These are phyloP conservation scores for Candida sp. DNA, from an alignment of 1,139 yeast genomes.

Conservation along the genomic window DNA sequence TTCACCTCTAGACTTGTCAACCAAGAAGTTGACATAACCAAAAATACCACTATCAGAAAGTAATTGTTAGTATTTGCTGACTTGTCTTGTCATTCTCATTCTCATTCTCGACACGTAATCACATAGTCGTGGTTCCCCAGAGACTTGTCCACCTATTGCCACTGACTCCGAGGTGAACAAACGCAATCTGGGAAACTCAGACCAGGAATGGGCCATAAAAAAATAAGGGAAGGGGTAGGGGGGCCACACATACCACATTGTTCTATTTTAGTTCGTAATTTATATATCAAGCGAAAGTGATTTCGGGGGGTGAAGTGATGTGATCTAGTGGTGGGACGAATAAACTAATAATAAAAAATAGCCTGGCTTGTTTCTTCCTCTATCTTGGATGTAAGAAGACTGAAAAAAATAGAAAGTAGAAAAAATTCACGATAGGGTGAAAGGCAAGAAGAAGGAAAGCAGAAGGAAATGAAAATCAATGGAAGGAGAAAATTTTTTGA, in stretches of 20 bases:
- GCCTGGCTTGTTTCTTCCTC: not conserved
- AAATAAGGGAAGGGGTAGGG: too few relatives aligned
- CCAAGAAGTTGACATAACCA: slow-evolving; percentile 96
- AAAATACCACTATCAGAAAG: slow-evolving; percentile 81
- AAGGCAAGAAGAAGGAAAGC: not conserved
- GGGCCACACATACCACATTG: not conserved
- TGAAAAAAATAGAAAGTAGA: not conserved
- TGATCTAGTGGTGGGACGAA: not conserved
- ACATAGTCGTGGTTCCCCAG: not conserved
- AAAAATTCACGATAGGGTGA: not conserved
- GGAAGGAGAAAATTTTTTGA: slow-evolving; percentile 3
- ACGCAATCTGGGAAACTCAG: too few relatives aligned
- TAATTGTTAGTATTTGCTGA: slow-evolving; percentile 2
- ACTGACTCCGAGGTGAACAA: too few relatives aligned
- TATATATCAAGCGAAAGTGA: not conserved
- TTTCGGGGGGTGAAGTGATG: not conserved
- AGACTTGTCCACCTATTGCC: not conserved
- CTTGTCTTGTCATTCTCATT: not conserved
- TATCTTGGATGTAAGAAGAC: not conserved
- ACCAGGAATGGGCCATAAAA: too few relatives aligned
- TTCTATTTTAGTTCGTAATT: not conserved
- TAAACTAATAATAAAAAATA: not conserved
- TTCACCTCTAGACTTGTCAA: slow-evolving; percentile 91
- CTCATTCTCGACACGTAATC: not conserved
- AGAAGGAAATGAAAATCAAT: not conserved